A percentile compares a stretch with the other conserved stretches of the same genome.
Conservation (phyloP, 495 filamentous ascomycete species). For the Lasiosphaeria miniovina region DNA sequence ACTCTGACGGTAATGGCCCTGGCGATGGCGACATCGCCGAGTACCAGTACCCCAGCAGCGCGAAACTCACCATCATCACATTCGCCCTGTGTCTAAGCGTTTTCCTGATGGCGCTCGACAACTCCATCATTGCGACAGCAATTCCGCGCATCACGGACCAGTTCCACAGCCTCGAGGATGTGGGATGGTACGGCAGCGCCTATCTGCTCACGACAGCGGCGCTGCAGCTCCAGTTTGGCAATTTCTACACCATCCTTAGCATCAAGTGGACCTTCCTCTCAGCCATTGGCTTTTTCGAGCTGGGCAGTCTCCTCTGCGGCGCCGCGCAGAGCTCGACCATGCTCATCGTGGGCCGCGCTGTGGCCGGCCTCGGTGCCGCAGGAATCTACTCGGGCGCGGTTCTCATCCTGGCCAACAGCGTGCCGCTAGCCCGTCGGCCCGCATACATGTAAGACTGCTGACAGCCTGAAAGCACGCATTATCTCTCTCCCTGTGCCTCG, state of each 20-base stretch:
- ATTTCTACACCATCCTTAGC: conserved; percentile 45
- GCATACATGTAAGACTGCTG: not conserved
- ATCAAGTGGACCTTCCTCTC: conserved; percentile 42
- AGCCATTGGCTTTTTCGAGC: conserved; percentile 39
- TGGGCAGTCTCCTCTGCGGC: conserved; percentile 46
- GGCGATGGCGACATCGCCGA: no score
- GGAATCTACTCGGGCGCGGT: conserved; percentile 48
- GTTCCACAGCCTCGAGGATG: conserved; percentile 39
- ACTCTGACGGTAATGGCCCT: no score
- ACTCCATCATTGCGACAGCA: conserved; percentile 53
- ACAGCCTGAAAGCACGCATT: not conserved
- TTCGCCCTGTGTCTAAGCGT: conserved; percentile 32
- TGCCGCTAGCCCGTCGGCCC: not conserved
- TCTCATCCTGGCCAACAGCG: conserved; percentile 38
- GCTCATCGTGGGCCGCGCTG: conserved; percentile 47
- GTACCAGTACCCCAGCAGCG: no score
- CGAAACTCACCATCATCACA: no score
- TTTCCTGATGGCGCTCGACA: conserved; percentile 56
- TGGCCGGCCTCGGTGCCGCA: conserved; percentile 44
- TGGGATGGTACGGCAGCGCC: conserved; percentile 47
- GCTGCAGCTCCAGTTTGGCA: conserved; percentile 47
- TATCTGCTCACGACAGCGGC: conserved; percentile 49
- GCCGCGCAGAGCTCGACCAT: conserved; percentile 41
- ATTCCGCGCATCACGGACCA: conserved; percentile 39
- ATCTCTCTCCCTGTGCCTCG: not conserved